Base-by-base conservation (phyloP, 1,284 basidiomycete species). In the Takashimella tepidaria region DNA sequence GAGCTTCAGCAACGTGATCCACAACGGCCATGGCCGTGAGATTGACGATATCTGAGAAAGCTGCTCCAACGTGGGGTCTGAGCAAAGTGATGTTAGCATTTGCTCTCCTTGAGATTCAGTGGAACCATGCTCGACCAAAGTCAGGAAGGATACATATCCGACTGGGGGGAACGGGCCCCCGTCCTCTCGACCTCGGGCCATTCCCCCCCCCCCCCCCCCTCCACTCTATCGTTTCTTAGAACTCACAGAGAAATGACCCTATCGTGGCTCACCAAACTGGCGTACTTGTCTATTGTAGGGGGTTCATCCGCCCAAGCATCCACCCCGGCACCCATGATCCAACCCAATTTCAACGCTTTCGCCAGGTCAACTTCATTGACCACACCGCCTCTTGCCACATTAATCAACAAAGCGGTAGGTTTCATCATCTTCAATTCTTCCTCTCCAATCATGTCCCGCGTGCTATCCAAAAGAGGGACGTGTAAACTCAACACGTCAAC, bases 221-320 rank as follows among this genome's bases (percentile, higher is more conserved):
- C n/a, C n/a, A n/a, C n/a, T n/a, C n/a, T n/a, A n/a, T n/a, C n/a
- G n/a, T n/a, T n/a, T n/a, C n/a, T n/a, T n/a, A n/a, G n/a, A n/a
- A n/a, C 31, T 37, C 16, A 37, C 31, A 16, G 8, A 8, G 31
- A 37, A 16, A 37, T 16, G 10, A 37, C 31, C 16, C 31, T 37
- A 37, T 37, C 31, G 16, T 37, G 8, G 31, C 16, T 37, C 10
- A 37, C 31, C 31, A 37, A 16, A 37, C 31, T 37, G 10, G 31
- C 31, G 16, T 37, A 37, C 31, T 37, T 37, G 31, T 16, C 31
- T 16, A 37, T 8, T 8, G 31, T 37, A 8, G 31, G 31, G 8
- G 64, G 64, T 56, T 72, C 70, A 44, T 66, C 56, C 27, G 66
- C 68, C 47, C 68, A 75, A 4, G 74, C 63, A 44, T 67, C 65